These are phyloP conservation scores for Hanseniaspora uvarum DNA, from an alignment of 1,139 yeast species.

Conservation along the genomic window DNA sequence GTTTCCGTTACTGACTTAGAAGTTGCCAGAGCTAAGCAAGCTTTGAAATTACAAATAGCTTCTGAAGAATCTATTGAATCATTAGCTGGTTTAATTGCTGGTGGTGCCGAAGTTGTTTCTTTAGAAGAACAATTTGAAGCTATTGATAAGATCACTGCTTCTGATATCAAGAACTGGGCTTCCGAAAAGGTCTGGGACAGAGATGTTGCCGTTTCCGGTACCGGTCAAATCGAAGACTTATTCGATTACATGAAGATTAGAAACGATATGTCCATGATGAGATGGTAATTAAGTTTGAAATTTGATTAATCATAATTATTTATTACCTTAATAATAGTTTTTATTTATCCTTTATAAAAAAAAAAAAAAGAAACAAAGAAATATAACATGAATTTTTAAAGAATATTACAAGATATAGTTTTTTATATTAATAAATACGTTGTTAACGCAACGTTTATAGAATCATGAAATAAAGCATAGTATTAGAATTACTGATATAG, in stretches of 20 bases:
- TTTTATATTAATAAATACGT: too few relatives aligned
- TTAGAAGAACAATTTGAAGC: slow-evolving; percentile 48
- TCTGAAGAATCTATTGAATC: slow-evolving; percentile 48
- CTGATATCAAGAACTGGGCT: slow-evolving; percentile 64
- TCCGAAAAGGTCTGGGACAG: slow-evolving; percentile 67
- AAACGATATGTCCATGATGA: slow-evolving; percentile 80
- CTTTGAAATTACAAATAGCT: slow-evolving; percentile 53
- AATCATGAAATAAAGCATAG: too few relatives aligned
- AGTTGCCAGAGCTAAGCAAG: slow-evolving; percentile 65
- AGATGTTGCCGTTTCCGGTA: slow-evolving; percentile 71
- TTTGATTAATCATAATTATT: background rate
- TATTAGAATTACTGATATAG: too few relatives aligned
- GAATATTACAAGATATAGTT: background rate
- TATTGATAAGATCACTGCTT: slow-evolving; percentile 53
- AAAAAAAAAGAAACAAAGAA: background rate
- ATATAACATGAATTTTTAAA: background rate
- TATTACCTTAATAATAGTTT: background rate
- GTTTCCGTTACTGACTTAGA: slow-evolving; percentile 66
- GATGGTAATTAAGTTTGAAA: slow-evolving; percentile 45
- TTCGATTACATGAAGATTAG: slow-evolving; percentile 76
- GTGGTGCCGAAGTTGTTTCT: slow-evolving; percentile 51
- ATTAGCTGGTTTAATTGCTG: slow-evolving; percentile 50
- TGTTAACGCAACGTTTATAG: too few relatives aligned
- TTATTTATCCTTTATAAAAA: slow-evolving; percentile 1
- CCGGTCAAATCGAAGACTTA: slow-evolving; percentile 75